Conservation (phyloP, 306 rosid species). For the Dalbergia cultrata region DNA sequence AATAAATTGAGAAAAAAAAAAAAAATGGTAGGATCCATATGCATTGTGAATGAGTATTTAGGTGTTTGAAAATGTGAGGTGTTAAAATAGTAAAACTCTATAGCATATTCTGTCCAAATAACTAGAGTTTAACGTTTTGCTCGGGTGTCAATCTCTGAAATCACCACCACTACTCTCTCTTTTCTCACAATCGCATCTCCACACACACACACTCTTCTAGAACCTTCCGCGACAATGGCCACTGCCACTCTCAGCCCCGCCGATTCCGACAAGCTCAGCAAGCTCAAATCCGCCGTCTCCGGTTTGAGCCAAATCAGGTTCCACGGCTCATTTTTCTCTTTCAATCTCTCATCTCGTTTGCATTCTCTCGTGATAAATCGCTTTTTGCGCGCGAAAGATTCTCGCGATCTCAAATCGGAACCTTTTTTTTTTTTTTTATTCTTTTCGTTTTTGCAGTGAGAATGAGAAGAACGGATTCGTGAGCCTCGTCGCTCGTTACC, state of each 20-base stretch:
- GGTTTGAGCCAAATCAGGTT: conserved; percentile 86
- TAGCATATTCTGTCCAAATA: conserved; percentile 49
- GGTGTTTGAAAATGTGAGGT: no score
- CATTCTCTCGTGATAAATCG: not conserved
- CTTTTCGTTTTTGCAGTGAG: conserved; percentile 59
- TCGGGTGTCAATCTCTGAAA: conserved; percentile 10
- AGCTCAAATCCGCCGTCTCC: conserved; percentile 74
- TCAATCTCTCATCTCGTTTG: not conserved
- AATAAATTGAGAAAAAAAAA: no score
- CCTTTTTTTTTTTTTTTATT: conserved; percentile 36
- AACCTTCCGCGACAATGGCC: conserved; percentile 65
- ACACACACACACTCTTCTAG: not conserved
- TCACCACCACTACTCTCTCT: conserved; percentile 21
- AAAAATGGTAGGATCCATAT: no score
- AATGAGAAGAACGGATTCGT: conserved; percentile 88
- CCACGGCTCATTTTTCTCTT: not conserved
- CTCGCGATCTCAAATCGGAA: conserved; percentile 40
- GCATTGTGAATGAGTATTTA: no score
- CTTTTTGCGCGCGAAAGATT: not conserved
- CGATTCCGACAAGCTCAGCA: conserved; percentile 61
- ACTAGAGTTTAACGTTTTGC: not conserved
- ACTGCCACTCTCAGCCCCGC: conserved; percentile 61
- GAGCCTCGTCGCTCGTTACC: conserved; percentile 90
- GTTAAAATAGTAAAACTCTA: no score
- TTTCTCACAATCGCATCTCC: not conserved